Evolutionary conservation across 1,284 basidiomycete genomes (phyloP).

Genomic region (Wallemia mellicola): DNA sequence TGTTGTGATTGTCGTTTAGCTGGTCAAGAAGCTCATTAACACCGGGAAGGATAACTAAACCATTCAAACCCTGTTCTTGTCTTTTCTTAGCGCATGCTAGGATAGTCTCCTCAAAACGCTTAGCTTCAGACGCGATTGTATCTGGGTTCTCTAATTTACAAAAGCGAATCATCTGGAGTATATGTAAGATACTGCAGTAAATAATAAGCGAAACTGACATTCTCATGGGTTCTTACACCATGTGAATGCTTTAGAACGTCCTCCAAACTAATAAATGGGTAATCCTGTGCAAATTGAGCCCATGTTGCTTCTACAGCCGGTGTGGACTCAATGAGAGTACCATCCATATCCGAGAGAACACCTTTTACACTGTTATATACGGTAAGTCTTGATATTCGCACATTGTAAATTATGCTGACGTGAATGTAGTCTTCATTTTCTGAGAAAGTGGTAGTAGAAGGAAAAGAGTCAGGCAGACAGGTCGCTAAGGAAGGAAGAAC

Average conservation of each 20-base stretch:
- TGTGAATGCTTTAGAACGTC: neutral
- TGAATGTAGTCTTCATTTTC: neutral
- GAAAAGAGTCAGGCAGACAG: neutral
- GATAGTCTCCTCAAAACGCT: conserved; percentile 15
- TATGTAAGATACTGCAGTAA: neutral
- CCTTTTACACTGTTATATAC: neutral
- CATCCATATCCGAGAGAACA: neutral
- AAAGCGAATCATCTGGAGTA: neutral
- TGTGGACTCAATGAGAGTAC: neutral
- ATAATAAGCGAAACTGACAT: neutral
- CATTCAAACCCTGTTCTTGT: conserved; percentile 13
- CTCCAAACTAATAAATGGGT: neutral
- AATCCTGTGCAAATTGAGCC: neutral
- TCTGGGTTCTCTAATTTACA: neutral
- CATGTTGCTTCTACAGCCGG: neutral
- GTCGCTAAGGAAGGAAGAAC: neutral
- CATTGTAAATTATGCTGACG: neutral
- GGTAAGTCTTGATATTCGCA: neutral
- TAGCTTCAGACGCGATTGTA: conserved; percentile 1
- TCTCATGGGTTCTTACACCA: neutral
- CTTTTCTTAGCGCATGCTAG: conserved; percentile 13
- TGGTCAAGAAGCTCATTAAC: conserved; percentile 9
- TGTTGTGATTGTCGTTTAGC: conserved; percentile 32
- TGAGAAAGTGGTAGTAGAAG: neutral
- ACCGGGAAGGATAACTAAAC: conserved; percentile 15